These are phyloP conservation scores for Linaria vulgaris DNA, from an alignment of 257 asterid species.

Conservation along the genomic window DNA sequence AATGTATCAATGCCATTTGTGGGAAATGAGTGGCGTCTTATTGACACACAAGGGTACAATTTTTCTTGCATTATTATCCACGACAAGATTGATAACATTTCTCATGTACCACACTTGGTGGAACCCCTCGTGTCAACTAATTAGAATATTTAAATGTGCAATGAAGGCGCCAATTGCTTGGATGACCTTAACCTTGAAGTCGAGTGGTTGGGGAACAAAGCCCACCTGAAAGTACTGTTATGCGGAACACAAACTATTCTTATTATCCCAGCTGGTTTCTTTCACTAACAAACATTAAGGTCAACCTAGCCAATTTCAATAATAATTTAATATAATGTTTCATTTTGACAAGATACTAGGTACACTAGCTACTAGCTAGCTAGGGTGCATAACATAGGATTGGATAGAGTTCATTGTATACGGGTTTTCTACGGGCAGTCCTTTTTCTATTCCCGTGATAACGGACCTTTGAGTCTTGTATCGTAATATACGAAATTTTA, in stretches of 20 bases:
- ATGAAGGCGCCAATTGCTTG: background rate
- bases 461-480: background rate
- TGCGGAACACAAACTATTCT: slow-evolving; percentile 24
- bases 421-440: no score
- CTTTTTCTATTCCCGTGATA: no score
- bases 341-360: slow-evolving; percentile 8
- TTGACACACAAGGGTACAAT: slow-evolving; percentile 19
- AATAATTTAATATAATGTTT: background rate
- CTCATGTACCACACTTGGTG: slow-evolving; percentile 23
- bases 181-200: slow-evolving; percentile 15
- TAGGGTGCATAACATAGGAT: background rate
- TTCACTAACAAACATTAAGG: slow-evolving; percentile 2
- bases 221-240: slow-evolving; percentile 18
- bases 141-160: background rate
- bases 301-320: slow-evolving; percentile 13
- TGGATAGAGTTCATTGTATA: background rate
- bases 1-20: background rate
- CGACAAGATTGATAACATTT: slow-evolving; percentile 26
- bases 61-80: slow-evolving; percentile 28
- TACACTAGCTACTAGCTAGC: background rate
- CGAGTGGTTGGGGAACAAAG: slow-evolving; percentile 31
- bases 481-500: background rate
- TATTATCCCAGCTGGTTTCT: slow-evolving; percentile 2
- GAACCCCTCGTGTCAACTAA: slow-evolving; percentile 19
- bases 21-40: slow-evolving; percentile 3